Evolutionary conservation across 2,329 filamentous ascomycete genomes (phyloP), one percentile per base, ranked within the genome.

Genomic region (Penicillium sp.): DNA sequence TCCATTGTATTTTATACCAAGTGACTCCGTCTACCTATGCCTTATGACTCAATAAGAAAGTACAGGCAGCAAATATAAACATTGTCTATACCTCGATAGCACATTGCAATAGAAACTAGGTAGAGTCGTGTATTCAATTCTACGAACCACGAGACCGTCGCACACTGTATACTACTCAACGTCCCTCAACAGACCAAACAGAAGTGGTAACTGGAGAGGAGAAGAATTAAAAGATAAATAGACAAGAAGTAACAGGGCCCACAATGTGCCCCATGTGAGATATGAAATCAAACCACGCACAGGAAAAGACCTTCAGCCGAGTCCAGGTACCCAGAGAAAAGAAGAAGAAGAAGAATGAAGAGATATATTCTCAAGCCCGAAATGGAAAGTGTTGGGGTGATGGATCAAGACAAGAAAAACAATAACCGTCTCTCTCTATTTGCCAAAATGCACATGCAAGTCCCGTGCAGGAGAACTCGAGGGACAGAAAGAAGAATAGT

Each of bases 361-460:
- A 28, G 31, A 6, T 10, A 10, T 31, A 31, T 10, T 17, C 39
- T 20, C 15, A 41, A 8, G 17, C 39, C 39, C n/a, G 25, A 49
- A 49, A 17, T 4, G 12, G 12, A 51, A 51, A 51, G n/a, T 15
- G 48, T 51, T 51, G 48, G 48, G 34, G 11, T 22, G 48, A 25
- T 51, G 39, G 34, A 39, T 17, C 6, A 52, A 39, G 49, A 52
- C 17, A 39, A 39, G 10, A 38, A 22, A 47, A 43, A 15, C 4
- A 7, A 20, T 8, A 51, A 25, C 7, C 17, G 10, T 39, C 47
- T 52, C 35, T 3, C 8, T 52, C 49, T 52, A 52, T 47, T 39
- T 35, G 31, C 15, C n/a, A 35, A 37, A 20, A 52, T 52, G 49
- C 49, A 52, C 49, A 52, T 52, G 49, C 49, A 52, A 52, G 11